A percentile compares a stretch with the other conserved stretches of the same genome.
phyloP scores from a whole-genome alignment of 495 filamentous ascomycete genomes.

The Neurospora tetraspora region DNA sequence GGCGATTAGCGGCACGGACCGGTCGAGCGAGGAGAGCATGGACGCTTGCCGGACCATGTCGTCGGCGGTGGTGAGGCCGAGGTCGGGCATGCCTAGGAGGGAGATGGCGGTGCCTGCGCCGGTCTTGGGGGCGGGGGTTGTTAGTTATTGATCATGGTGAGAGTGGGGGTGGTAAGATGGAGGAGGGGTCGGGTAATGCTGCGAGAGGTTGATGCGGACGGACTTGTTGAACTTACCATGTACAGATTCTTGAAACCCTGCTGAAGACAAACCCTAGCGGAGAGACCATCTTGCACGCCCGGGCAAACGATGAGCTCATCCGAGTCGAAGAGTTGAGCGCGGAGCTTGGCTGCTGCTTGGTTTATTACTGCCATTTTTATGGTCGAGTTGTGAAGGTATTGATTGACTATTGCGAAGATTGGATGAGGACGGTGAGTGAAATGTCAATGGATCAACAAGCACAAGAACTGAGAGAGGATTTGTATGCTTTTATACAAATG shows the following conservation, averaged over 20 bases:
- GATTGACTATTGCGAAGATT: not conserved
- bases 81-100: conserved; percentile 52
- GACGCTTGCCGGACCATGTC: conserved; percentile 58
- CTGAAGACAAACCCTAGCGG: conserved; percentile 51
- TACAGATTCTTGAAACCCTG: conserved; percentile 55
- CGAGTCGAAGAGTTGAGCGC: conserved; percentile 25
- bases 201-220: not conserved
- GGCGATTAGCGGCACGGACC: conserved; percentile 50
- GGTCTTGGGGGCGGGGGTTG: conserved; percentile 27
- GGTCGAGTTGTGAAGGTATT: not conserved
- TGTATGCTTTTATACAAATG: not conserved
- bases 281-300: conserved; percentile 63
- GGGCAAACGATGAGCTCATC: conserved; percentile 46
- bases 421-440: not conserved
- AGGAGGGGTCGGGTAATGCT: too few relatives aligned
- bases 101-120: conserved; percentile 60
- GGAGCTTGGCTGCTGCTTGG: conserved; percentile 28
- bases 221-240: conserved; percentile 47
- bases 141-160: not conserved
- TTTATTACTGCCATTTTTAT: conserved; percentile 5
- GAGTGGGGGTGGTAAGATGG: not conserved
- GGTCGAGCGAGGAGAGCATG: conserved; percentile 56
- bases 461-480: not conserved
- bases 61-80: conserved; percentile 50
- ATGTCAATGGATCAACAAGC: not conserved